Evolutionary conservation across 2,329 filamentous ascomycete species (phyloP), one percentile per base, ranked within the genome.

Genomic region (Colletotrichum acutatum): DNA sequence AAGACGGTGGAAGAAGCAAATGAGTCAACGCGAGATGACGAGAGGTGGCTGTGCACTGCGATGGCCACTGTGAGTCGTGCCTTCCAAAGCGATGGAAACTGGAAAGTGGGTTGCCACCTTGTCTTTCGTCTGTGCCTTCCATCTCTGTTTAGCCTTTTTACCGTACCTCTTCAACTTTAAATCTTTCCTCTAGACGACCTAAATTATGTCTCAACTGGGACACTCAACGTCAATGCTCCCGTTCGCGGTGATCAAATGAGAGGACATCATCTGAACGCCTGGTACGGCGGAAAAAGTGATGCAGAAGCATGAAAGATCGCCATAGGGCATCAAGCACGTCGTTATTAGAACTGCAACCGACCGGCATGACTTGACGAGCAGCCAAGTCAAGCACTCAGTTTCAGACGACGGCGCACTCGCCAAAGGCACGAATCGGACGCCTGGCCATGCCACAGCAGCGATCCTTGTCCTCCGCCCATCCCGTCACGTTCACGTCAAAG

Each of bases 71-170:
- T n/a, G n/a, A n/a, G n/a, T 2, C 1, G 22, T 4, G 22, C 22
- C 7, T 3, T 19, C 19, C 24, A 7, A 11, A 49, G 9, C 19
- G 11, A 16, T 16, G 42, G 26, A 49, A 24, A 3, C 34, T 28
- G 1, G 9, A 52, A 22, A 52, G 37, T 32, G 59, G 59, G 42
- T 5, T 28, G 22, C 7, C 9, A 24, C 32, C 3, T 16, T 32
- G 30, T 71, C 63, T 30, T 46, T 61, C 63, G 56, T 52, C 57
- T 71, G 24, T 67, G 59, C 54, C 63, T 61, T 14, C n/a, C 46
- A n/a, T 19, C 46, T 46, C 24, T 34, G 46, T 58, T 34, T 46
- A 9, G 16, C 3, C 19, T 11, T 49, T 49, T 11, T 49, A 2
- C 19, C 37, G 9, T n/a, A n/a, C 7, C 19, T n/a, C 0, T 9